Conservation (phyloP, 768 basidiomycete species). For the Tylopilus rubrobrunneus region DNA sequence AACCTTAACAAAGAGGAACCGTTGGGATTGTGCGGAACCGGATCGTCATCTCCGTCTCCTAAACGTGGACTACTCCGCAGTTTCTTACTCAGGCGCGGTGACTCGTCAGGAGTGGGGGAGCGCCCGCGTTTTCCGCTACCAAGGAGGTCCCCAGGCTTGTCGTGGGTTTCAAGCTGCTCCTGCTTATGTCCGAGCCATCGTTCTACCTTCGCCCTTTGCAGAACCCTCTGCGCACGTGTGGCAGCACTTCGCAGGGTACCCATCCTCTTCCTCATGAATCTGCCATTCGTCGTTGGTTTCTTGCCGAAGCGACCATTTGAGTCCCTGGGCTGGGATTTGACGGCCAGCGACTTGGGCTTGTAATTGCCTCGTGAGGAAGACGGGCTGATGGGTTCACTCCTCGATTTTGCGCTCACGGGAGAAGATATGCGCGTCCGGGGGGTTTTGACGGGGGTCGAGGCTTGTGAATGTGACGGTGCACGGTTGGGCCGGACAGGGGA, state of each 20-base stretch:
- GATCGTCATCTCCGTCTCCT: conserved; percentile 26
- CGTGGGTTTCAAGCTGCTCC: conserved; percentile 11
- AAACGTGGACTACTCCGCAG: conserved; percentile 16
- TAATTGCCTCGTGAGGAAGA: conserved; percentile 23
- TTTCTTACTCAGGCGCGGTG: conserved; percentile 26
- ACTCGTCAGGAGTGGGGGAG: conserved; percentile 20
- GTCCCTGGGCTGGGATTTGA: conserved; percentile 56
- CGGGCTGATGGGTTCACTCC: conserved; percentile 21
- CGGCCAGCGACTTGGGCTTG: conserved; percentile 42
- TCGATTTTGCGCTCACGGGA: conserved; percentile 19
- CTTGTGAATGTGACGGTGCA: conserved; percentile 7
- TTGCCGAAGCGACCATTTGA: conserved; percentile 66
- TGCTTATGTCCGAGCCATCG: conserved; percentile 33
- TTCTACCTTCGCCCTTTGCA: conserved; percentile 41
- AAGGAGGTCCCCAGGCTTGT: conserved; percentile 9
- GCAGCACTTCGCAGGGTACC: conserved; percentile 19
- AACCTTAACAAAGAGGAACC: conserved; percentile 27
- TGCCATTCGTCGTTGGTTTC: conserved; percentile 49
- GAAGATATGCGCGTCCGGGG: conserved; percentile 14
- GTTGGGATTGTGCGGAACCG: conserved; percentile 24
- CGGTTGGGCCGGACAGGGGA: conserved; percentile 15
- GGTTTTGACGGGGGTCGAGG: conserved; percentile 9
- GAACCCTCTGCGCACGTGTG: conserved; percentile 39
- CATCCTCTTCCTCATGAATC: conserved; percentile 37
- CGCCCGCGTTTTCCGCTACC: conserved; percentile 24